These are phyloP conservation scores for Cyberlindnera euphorbiae DNA, from an alignment of 805 yeast species.

Conservation along the genomic window DNA sequence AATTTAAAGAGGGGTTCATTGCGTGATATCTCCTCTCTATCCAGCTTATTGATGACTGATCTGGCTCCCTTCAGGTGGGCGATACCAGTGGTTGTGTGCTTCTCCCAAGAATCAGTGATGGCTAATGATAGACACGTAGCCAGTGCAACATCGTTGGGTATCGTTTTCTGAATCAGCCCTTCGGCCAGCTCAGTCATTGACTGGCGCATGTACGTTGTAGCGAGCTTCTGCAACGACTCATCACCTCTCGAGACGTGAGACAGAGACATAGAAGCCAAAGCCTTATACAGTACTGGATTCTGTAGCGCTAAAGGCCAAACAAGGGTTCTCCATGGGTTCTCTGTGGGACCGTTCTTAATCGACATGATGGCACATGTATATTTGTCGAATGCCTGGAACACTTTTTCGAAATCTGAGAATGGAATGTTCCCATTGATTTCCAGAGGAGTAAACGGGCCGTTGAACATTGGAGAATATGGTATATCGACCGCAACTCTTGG, in stretches of 20 bases:
- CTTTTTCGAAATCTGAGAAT: constrained; percentile 16
- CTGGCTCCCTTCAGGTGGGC: constrained; percentile 67
- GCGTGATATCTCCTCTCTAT: constrained; percentile 7
- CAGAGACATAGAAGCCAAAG: constrained; percentile 62
- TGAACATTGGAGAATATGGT: background rate
- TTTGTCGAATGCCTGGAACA: constrained; percentile 35
- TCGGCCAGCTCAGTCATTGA: constrained; percentile 56
- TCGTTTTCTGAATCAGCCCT: constrained; percentile 41
- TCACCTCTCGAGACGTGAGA: constrained; percentile 52
- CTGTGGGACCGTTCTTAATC: constrained; percentile 57
- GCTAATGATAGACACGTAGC: constrained; percentile 62
- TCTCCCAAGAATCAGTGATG: constrained; percentile 65
- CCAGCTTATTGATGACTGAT: constrained; percentile 47
- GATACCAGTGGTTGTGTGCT: constrained; percentile 61
- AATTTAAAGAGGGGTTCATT: constrained; percentile 20
- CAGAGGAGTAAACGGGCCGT: background rate
- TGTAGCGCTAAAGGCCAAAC: constrained; percentile 53
- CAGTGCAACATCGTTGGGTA: constrained; percentile 62
- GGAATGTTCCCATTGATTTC: constrained; percentile 1
- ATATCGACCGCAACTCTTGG: constrained; percentile 1
- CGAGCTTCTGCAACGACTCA: constrained; percentile 41
- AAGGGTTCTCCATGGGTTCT: constrained; percentile 63
- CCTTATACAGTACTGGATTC: constrained; percentile 53
- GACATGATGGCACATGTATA: constrained; percentile 53
- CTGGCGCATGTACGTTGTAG: constrained; percentile 52